Evolutionary conservation across 352 stramenopile genomes (phyloP), one percentile per base, ranked within the genome.

Genomic region (Phytopythium chamaehyphon): DNA sequence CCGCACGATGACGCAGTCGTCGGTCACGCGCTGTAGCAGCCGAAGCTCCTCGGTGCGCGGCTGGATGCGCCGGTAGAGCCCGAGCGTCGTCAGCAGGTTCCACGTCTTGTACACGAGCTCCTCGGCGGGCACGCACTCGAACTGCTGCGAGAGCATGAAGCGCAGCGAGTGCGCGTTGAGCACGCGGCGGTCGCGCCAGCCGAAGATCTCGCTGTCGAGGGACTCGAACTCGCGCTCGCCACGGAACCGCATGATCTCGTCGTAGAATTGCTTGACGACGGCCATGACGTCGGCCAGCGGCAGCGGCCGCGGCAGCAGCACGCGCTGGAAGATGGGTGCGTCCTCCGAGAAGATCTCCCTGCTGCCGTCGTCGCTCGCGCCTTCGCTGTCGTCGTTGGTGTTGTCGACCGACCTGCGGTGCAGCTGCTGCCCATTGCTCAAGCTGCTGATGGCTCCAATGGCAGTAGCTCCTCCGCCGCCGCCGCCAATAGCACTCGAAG

Each of bases 71-170:
- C 61, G 71, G 40, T 89, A 89, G 4, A 73, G 24, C 12, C 67
- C 57, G 18, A 77, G 50, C 38, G 70, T 62, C 10, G 78, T 89
- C 14, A 89, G 61, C 62, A 89, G 49, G 23, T 64, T 52, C 75
- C 75, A 89, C 46, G 78, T 89, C 57, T 85, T 86, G 56, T 84
- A 71, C 56, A 89, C 71, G 23, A 89, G 62, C 37, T 83, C 69
- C 11, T 64, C 55, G 4, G 76, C 35, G 9, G 71, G 61, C 18
- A 75, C 73, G 10, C 60, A 62, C 37, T 66, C 47, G 28, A 89
- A 87, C n/a, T 52, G 37, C 52, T 89, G 73, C 40, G 75, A 72
- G 10, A 89, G 53, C 57, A 78, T 79, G 50, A 89, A 89, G 38
- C 76, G 71, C n/a, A 89, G 55, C 40, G 61, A 70, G 2, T 50